Percentiles rank a stretch among this genome's conserved stretches.
Evolutionary conservation across 228 moss, liverwort and hornwort genomes (phyloP).

Genomic region (Sphagnum fallax): DNA sequence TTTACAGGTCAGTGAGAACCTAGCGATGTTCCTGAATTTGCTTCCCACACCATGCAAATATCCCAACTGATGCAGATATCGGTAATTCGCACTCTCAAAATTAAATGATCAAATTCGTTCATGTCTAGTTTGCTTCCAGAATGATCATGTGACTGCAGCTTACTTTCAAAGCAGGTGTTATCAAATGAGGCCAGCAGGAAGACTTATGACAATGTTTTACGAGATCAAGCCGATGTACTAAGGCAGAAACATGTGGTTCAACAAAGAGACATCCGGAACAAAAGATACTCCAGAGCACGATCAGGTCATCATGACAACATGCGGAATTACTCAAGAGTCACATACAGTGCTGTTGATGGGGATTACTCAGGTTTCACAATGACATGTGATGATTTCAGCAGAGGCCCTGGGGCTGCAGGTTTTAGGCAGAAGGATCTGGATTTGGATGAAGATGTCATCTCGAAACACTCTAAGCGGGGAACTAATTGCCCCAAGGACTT

Average conservation of each 20-base stretch:
- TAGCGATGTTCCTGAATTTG: too few species aligned
- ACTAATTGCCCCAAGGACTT: constrained; percentile 10
- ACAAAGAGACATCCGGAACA: constrained; percentile 18
- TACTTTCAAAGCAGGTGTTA: constrained; percentile 23
- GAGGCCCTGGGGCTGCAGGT: constrained; percentile 11
- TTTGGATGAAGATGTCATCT: constrained; percentile 18
- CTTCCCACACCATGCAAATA: too few species aligned
- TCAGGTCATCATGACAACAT: constrained; percentile 9
- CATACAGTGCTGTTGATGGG: constrained; percentile 19
- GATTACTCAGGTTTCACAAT: constrained; percentile 16
- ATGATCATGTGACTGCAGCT: background rate
- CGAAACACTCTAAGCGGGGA: constrained; percentile 10
- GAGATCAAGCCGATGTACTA: constrained; percentile 27
- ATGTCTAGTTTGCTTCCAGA: background rate
- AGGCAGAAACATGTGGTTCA: constrained; percentile 39
- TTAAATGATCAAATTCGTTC: background rate
- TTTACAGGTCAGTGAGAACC: too few species aligned
- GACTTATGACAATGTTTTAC: constrained; percentile 34
- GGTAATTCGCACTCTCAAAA: too few species aligned
- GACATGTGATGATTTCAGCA: constrained; percentile 26
- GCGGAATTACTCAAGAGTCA: constrained; percentile 17
- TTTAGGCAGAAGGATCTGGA: constrained; percentile 28
- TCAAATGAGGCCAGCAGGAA: constrained; percentile 50
- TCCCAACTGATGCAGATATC: too few species aligned
- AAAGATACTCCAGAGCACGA: constrained; percentile 16